A percentile compares a stretch with the other conserved stretches of the same genome.
These are phyloP conservation scores for Aquilaria malaccensis DNA, from an alignment of 345 rosid species.

Conservation along the genomic window DNA sequence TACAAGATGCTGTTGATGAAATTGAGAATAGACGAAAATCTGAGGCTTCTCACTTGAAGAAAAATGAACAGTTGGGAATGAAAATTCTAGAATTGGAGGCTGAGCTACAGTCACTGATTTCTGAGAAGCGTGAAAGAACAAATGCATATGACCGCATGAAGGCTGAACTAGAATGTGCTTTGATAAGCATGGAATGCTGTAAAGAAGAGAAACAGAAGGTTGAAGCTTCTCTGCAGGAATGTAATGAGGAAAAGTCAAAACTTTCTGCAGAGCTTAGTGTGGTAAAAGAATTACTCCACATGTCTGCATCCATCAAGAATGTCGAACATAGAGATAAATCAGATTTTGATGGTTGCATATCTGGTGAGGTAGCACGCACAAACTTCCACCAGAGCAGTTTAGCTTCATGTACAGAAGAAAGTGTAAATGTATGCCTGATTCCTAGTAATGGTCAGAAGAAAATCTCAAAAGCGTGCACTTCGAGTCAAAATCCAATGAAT, in stretches of 20 bases:
- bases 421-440: conserved; percentile 4
- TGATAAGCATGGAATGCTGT: conserved; percentile 92
- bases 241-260: conserved; percentile 48
- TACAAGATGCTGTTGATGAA: conserved; percentile 89
- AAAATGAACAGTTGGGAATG: conserved; percentile 69
- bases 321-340: conserved; percentile 23
- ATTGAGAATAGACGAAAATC: conserved; percentile 66
- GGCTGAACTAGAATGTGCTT: conserved; percentile 91
- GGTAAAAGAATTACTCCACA: conserved; percentile 39
- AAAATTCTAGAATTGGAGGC: conserved; percentile 69
- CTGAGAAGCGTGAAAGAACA: conserved; percentile 71
- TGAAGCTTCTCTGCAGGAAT: conserved; percentile 57
- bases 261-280: conserved; percentile 46
- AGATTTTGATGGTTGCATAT: conserved; percentile 17
- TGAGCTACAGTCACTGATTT: conserved; percentile 47
- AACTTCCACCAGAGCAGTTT: conserved; percentile 11
- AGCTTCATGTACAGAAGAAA: conserved; percentile 11
- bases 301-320: conserved; percentile 22
- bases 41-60: conserved; percentile 73
- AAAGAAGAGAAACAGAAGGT: conserved; percentile 89
- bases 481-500: conserved; percentile 18
- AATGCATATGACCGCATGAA: conserved; percentile 74
- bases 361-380: conserved; percentile 17
- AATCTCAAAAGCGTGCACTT: conserved; percentile 4
- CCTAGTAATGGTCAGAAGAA: conserved; percentile 13